Conservation (phyloP, 192 early-diverging fungal species). For the Coemansia reversa region DNA sequence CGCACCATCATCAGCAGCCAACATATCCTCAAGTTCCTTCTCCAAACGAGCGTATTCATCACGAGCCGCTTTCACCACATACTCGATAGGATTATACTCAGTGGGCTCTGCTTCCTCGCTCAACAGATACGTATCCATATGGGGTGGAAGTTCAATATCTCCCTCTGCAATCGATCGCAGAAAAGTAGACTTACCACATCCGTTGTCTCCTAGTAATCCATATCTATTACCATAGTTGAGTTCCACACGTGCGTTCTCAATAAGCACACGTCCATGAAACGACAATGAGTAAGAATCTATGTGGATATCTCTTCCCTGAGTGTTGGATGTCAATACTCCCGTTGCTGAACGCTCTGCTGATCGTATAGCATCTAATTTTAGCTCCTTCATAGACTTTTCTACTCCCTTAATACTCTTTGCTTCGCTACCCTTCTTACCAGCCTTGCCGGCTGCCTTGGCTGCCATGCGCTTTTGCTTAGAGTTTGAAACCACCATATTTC, state of each 20-base stretch:
- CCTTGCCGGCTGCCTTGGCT: constrained; percentile 66
- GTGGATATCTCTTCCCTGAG: constrained; percentile 91
- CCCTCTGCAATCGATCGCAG: constrained; percentile 86
- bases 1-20: constrained; percentile 73
- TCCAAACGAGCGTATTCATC: constrained; percentile 90
- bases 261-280: constrained; percentile 91
- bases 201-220: constrained; percentile 94
- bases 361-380: constrained; percentile 60
- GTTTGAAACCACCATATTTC: constrained; percentile 54
- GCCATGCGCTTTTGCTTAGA: constrained; percentile 82
- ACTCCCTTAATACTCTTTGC: constrained; percentile 41
- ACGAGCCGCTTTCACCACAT: constrained; percentile 88
- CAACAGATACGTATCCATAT: constrained; percentile 96
- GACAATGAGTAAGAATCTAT: constrained; percentile 92
- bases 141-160: constrained; percentile 93
- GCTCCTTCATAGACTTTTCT: constrained; percentile 53
- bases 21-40: constrained; percentile 84
- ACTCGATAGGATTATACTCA: constrained; percentile 86
- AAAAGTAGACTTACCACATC: constrained; percentile 96
- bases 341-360: constrained; percentile 77
- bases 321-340: constrained; percentile 89
- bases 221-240: constrained; percentile 98
- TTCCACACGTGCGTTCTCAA: constrained; percentile 92
- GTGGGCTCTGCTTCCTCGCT: constrained; percentile 95
- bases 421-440: constrained; percentile 33